Evolutionary conservation across 352 stramenopile species (phyloP), one percentile per base, ranked within the genome.

Genomic region (Globisporangium nodosum): DNA sequence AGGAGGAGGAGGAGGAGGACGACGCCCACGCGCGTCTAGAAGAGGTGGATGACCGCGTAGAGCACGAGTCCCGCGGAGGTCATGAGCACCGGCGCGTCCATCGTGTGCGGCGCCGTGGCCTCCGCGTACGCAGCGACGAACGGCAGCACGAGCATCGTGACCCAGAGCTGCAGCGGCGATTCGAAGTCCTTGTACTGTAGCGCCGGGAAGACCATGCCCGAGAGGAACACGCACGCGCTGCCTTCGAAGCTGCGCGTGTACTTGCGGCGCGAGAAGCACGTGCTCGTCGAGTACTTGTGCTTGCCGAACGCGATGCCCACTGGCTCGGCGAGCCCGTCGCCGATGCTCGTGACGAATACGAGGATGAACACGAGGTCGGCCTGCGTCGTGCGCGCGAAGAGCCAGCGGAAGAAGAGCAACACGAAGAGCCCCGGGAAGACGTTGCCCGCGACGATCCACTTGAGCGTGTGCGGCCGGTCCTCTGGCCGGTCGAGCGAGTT

Each of bases 71-170:
- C 85, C 18, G 78, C 83, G n/a, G 76, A 82, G 39, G 69, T 73
- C 85, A 95, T 95, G 54, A 95, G 73, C 57, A 93, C 85, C 2
- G 85, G 85, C 42, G 85, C 81, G 64, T 95, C 85, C 83, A 95
- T 93, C 40, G 85, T 93, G 52, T 95, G 85, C 12, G 85, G 85
- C 16, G 85, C 79, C 42, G 83, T 95, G 49, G 85, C 85, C 50
- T 95, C 85, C 6, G 83, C 85, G 58, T 93, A 95, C 1, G 85
- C 85, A 37, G 77, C 81, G 21, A 88, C 78, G n/a, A 88, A 87
- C 5, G 85, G 81, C 50, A 95, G 64, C 30, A 95, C 73, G 48
- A 88, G 64, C 85, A 95, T 95, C 40, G 85, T 87, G 13, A 90
- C 59, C 64, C 79, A 75, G 8, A 93, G 64, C 63, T 95, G 85